Evolutionary conservation across 331 rosid genomes (phyloP).

Genomic region (Arachis monticola): DNA sequence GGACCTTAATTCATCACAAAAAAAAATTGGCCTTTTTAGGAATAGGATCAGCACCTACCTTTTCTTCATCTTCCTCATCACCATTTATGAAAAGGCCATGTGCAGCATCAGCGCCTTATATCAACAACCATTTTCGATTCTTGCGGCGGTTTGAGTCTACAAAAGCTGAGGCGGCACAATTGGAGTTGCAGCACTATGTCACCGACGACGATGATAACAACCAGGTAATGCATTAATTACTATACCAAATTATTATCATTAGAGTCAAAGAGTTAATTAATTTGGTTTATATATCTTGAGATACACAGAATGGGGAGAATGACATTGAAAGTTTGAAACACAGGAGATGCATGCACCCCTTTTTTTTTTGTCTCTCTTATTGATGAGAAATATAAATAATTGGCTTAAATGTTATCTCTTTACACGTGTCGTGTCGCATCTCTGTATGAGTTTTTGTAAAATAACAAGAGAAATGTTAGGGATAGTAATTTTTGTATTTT

Average conservation of each 20-base stretch:
- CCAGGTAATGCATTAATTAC: slow-evolving; percentile 39
- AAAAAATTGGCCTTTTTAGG: slow-evolving; percentile 7
- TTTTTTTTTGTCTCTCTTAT: no score
- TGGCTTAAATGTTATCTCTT: no score
- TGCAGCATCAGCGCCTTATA: neutral
- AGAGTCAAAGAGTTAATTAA: neutral
- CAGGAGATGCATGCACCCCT: no score
- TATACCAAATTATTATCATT: neutral
- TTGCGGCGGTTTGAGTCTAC: slow-evolving; percentile 49
- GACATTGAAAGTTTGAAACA: no score
- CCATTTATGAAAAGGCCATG: slow-evolving; percentile 9
- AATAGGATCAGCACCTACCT: no score
- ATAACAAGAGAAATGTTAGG: no score
- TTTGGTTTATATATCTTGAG: neutral
- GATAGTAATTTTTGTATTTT: no score
- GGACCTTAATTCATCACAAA: slow-evolving; percentile 2
- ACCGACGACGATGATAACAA: slow-evolving; percentile 24
- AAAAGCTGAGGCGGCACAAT: slow-evolving; percentile 47
- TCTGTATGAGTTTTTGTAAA: no score
- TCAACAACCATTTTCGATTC: neutral
- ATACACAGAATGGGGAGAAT: no score
- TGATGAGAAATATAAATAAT: no score
- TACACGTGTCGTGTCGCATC: no score
- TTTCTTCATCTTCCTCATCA: neutral
- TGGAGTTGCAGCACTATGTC: slow-evolving; percentile 24